Evolutionary conservation across 2,329 filamentous ascomycete species (phyloP), one percentile per base, ranked within the genome.

Genomic region (Escovopsis sp.): DNA sequence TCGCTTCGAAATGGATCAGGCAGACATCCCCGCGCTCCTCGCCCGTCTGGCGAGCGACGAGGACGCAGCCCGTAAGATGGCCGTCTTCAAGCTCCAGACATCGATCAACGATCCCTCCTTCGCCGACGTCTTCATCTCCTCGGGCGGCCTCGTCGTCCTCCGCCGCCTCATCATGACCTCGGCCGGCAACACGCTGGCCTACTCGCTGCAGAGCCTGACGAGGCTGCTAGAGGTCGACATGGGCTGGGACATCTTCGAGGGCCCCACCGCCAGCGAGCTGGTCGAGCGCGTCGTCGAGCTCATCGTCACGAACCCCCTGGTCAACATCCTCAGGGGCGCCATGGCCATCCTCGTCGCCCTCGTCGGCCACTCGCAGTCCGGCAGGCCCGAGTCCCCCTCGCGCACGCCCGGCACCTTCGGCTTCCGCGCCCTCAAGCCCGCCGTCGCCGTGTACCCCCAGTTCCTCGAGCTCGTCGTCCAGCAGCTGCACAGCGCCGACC

Each of bases 261-360:
- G 71, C 2, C 62, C 71, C 14, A 66, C 68, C 6, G 66, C 75
- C 13, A 71, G 76, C 44, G 81, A 85, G 53, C 67, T 89, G 39
- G 76, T 81, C 35, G 76, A 81, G 61, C 68, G 76, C 68, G 78
- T 94, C 46, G 88, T 96, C 52, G 83, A 95, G 60, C 72, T 98
- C 40, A 86, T 96, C 47, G 89, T 96, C 52, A 89, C 79, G 29
- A 91, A 96, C 59, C 91, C 89, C 20, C 74, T 98, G 46, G 91
- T 98, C 62, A 98, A 98, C 59, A 95, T 96, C 56, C 76, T 98
- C 45, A 79, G 91, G 48, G 91, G 91, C 53, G 89, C 89, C 55
- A 94, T 98, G 84, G 89, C 87, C 37, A 93, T 98, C 47, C 74
- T 98, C 43, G 89, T 94, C 37, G 86, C 88, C 11, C 81, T 96